These are phyloP conservation scores for Endoconidiophora laricicola DNA, from an alignment of 2,329 filamentous ascomycete species.

Conservation along the genomic window DNA sequence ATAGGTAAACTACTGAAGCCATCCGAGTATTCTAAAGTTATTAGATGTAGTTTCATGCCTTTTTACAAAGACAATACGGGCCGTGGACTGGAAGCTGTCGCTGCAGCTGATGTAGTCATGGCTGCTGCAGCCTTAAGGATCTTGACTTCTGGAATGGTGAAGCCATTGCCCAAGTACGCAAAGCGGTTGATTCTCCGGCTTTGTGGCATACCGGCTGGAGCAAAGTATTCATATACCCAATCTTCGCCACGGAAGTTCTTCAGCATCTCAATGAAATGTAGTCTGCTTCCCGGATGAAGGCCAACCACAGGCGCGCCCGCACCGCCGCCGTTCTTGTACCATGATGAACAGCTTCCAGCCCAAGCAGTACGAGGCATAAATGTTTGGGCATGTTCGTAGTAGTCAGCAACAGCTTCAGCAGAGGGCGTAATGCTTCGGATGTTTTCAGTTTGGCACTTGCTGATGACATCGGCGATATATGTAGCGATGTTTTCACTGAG, in stretches of 20 bases:
- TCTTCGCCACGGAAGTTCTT: slow-evolving; percentile 33
- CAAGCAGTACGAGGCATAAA: slow-evolving; percentile 40
- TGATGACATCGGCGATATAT: slow-evolving; percentile 32
- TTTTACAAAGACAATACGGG: too few relatives aligned
- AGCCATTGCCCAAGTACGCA: slow-evolving; percentile 36
- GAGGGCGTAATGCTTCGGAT: slow-evolving; percentile 31
- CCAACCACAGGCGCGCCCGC: slow-evolving; percentile 30
- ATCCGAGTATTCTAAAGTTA: too few relatives aligned
- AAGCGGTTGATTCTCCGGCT: slow-evolving; percentile 26
- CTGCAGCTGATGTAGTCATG: neutral
- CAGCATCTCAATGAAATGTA: slow-evolving; percentile 38
- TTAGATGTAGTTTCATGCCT: too few relatives aligned
- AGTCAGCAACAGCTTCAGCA: slow-evolving; percentile 31
- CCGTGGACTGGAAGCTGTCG: too few relatives aligned
- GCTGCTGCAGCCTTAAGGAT: slow-evolving; percentile 5
- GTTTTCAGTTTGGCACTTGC: slow-evolving; percentile 32
- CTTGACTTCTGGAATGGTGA: slow-evolving; percentile 27
- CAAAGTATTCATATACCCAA: slow-evolving; percentile 33
- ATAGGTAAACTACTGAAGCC: too few relatives aligned
- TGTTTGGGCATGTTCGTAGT: slow-evolving; percentile 28
- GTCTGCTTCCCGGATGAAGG: slow-evolving; percentile 32
- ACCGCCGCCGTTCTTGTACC: slow-evolving; percentile 31
- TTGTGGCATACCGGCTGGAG: neutral
- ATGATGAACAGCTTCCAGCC: slow-evolving; percentile 30
- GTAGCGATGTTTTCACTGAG: slow-evolving; percentile 33